Conservation (phyloP, 352 stramenopile species). For the Phytophthora fragariaefolia region DNA sequence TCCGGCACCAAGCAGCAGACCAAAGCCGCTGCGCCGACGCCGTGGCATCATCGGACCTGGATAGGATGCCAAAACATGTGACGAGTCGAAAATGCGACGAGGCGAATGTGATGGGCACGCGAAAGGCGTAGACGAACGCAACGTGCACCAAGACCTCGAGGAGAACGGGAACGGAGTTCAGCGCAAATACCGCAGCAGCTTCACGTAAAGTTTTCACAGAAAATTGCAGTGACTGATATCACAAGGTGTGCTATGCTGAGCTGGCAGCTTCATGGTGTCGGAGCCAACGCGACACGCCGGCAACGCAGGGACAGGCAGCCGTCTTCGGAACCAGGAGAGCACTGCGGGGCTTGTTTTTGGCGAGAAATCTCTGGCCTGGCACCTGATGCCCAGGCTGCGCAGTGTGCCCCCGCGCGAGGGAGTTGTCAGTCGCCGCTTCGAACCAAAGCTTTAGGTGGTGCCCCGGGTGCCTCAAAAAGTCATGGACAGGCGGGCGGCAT, state of each 20-base stretch:
- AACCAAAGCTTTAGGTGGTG: not conserved
- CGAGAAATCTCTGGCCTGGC: not conserved
- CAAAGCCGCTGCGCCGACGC: conserved; percentile 12
- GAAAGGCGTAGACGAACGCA: conserved; percentile 29
- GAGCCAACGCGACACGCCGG: not conserved
- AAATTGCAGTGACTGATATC: too few relatives aligned
- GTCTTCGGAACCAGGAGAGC: not conserved
- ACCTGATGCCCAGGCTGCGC: conserved; percentile 1
- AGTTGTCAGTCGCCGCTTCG: not conserved
- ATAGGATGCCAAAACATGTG: conserved; percentile 29
- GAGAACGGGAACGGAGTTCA: not conserved
- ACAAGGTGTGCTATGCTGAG: not conserved
- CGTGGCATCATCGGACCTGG: conserved; percentile 11
- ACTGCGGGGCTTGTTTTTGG: conserved; percentile 5
- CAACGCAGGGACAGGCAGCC: not conserved
- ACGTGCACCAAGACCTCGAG: conserved; percentile 7
- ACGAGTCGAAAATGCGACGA: conserved; percentile 37
- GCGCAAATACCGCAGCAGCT: not conserved
- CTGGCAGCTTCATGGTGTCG: not conserved
- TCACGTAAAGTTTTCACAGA: not conserved
- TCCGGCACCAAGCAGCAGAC: conserved; percentile 4
- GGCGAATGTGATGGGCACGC: conserved; percentile 12
- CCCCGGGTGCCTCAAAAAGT: conserved; percentile 20
- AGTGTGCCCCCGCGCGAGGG: not conserved
- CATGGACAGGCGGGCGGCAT: conserved; percentile 23